A percentile compares a stretch with the other conserved stretches of the same genome.
phyloP scores from a whole-genome alignment of 176 grass and related monocot genomes.

The Microstegium vimineum region DNA sequence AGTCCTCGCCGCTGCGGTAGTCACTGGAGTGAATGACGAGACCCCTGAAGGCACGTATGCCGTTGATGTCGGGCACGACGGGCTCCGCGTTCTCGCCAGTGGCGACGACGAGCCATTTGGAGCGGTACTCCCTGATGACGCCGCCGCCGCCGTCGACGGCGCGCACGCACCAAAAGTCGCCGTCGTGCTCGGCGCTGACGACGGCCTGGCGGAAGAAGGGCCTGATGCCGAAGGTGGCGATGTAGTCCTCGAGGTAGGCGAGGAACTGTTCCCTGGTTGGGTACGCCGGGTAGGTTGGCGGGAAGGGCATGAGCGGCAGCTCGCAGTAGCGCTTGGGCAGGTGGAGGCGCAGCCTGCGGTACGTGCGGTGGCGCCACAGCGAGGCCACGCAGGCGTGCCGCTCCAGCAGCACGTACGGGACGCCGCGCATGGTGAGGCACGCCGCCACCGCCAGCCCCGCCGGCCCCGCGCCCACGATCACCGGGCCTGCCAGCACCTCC shows the following conservation, averaged over 20 bases:
- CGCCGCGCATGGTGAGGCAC: slow-evolving; percentile 35
- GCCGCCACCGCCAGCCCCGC: slow-evolving; percentile 67
- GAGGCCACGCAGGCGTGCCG: slow-evolving; percentile 64
- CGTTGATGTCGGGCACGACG: slow-evolving; percentile 63
- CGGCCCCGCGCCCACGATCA: slow-evolving; percentile 75
- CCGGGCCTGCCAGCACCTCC: slow-evolving; percentile 20
- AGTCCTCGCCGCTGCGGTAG: slow-evolving; percentile 59
- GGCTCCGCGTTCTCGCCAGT: slow-evolving; percentile 90
- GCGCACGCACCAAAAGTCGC: slow-evolving; percentile 53
- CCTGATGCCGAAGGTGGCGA: slow-evolving; percentile 29
- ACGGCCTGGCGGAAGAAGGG: slow-evolving; percentile 48
- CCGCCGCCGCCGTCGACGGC: slow-evolving; percentile 2
- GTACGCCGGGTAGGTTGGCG: slow-evolving; percentile 47
- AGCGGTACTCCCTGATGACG: slow-evolving; percentile 32
- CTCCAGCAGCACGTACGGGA: slow-evolving; percentile 72
- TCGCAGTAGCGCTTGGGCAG: slow-evolving; percentile 79
- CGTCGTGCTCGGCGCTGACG: slow-evolving; percentile 59
- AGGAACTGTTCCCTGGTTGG: slow-evolving; percentile 76
- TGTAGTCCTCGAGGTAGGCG: slow-evolving; percentile 64
- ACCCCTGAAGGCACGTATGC: slow-evolving; percentile 43
- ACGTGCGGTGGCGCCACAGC: slow-evolving; percentile 82
- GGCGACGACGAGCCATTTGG: slow-evolving; percentile 77
- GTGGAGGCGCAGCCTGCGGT: slow-evolving; percentile 75
- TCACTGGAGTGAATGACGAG: slow-evolving; percentile 60
- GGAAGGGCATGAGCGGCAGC: slow-evolving; percentile 71